Evolutionary conservation across 164 flowering plant species (phyloP), one percentile per base, ranked within the genome.

Genomic region (Vitis amurensis): DNA sequence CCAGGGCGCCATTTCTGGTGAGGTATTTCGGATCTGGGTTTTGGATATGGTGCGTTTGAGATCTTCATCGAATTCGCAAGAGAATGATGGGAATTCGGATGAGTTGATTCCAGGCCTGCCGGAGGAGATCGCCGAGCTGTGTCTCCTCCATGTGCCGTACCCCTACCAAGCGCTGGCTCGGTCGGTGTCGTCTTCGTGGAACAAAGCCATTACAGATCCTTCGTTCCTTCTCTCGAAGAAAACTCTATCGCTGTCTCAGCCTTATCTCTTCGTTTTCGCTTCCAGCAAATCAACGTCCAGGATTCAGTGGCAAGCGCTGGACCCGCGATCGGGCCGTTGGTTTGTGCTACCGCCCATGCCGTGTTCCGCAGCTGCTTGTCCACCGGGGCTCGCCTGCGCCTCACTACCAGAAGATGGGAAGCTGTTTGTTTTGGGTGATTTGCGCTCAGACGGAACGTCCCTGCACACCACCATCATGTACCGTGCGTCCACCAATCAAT

Each of bases 301-400:
- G 66, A 66, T 83, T 50, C 88, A 79, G 68, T 87, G 91, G 85
- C 91, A 82, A 17, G 83, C 84, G n/a, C 70, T 85, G 59, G 88
- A 87, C 67, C 88, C 82, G 0, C 70, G 79, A 17, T 78, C 84
- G 17, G 61, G 73, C 71, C 78, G 82, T 44, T 87, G 91, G 91
- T 81, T 79, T 64, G 59, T 77, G 2, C 47, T 87, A 13, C 88
- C 91, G 1, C 72, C 83, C 7, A 83, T 83, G 87, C 91, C 90
- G 0, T 69, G 74, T 51, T 50, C 74, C 1, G 31, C 59, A 8
- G 50, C 73, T 0, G 79, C 68, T 8, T 78, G 68, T 50, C 79
- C 91, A 1, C 58, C 69, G 2, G 74, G 71, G 12, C 77, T 83
- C 29, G 81, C 82, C n/a, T 82, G 83, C 65, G 71, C 85, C 2